Evolutionary conservation across 495 filamentous ascomycete species (phyloP).

Genomic region (Amniculicola lignicola): DNA sequence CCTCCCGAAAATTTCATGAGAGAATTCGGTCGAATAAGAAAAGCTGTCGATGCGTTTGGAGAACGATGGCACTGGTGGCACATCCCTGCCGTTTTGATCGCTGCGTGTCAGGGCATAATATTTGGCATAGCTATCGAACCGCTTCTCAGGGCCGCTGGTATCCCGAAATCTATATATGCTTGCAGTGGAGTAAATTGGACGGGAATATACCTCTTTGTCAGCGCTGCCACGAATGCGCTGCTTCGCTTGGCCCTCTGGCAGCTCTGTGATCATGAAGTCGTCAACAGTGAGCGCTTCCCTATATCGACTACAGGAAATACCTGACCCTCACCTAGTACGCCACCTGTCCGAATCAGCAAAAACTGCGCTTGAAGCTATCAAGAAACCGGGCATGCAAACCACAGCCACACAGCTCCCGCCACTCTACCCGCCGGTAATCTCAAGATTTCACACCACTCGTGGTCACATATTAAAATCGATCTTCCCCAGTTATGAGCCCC

Average conservation of each 20-base stretch:
- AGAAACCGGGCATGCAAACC: not conserved
- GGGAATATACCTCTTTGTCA: conserved; percentile 14
- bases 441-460: no score
- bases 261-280: conserved; percentile 23
- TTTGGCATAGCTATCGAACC: conserved; percentile 20
- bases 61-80: conserved; percentile 27
- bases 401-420: conserved; percentile 9
- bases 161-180: conserved; percentile 17
- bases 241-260: conserved; percentile 21
- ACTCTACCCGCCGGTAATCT: conserved; percentile 1
- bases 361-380: not conserved
- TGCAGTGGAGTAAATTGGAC: conserved; percentile 28
- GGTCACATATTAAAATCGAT: no score
- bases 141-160: conserved; percentile 8
- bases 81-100: conserved; percentile 23
- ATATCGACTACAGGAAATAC: no score
- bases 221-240: conserved; percentile 16
- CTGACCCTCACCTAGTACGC: no score
- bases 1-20: no score
- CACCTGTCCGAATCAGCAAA: no score
- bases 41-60: conserved; percentile 2
- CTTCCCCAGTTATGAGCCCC: no score
- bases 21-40: conserved; percentile 4
- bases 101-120: conserved; percentile 20
- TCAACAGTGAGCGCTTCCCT: conserved; percentile 1